Conservation (phyloP, 192 early-diverging fungal genomes). For the Kappamyces sp. region DNA sequence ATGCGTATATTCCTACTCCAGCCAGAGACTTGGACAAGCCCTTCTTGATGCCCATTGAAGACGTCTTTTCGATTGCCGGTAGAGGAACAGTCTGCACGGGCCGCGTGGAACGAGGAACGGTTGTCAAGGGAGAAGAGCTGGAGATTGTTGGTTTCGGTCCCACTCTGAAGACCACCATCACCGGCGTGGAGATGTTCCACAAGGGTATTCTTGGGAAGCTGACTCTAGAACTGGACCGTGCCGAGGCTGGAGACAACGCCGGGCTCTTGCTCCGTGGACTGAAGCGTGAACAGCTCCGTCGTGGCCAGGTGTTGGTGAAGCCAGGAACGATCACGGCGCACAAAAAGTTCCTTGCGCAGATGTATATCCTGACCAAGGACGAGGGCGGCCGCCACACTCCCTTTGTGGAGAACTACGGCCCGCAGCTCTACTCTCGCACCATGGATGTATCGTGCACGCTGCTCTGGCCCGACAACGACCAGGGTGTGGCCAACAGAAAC, state of each 20-base stretch:
- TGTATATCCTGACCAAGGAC: constrained; percentile 95
- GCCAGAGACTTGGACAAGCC: constrained; percentile 93
- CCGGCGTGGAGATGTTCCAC: constrained; percentile 99
- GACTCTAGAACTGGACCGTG: constrained; percentile 77
- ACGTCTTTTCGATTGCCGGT: constrained; percentile 97
- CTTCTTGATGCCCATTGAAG: constrained; percentile 98
- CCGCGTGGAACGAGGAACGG: constrained; percentile 87
- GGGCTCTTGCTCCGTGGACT: constrained; percentile 93
- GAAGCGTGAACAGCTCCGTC: constrained; percentile 92
- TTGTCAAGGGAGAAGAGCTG: constrained; percentile 89
- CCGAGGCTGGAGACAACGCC: constrained; percentile 98
- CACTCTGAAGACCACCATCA: constrained; percentile 86
- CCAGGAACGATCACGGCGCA: constrained; percentile 92
- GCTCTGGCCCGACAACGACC: constrained; percentile 45
- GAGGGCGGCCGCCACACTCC: constrained; percentile 98
- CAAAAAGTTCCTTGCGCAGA: constrained; percentile 86
- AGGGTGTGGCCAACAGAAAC: constrained; percentile 69
- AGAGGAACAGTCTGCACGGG: constrained; percentile 96
- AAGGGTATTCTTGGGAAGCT: constrained; percentile 48
- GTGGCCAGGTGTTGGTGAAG: constrained; percentile 87
- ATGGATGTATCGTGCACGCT: constrained; percentile 88
- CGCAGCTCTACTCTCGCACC: constrained; percentile 93
- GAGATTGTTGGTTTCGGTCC: constrained; percentile 93
- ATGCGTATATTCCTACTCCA: constrained; percentile 86
- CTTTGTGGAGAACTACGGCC: constrained; percentile 95